phyloP scores from a whole-genome alignment of 352 stramenopile genomes.

The Phytophthora agathidicida region DNA sequence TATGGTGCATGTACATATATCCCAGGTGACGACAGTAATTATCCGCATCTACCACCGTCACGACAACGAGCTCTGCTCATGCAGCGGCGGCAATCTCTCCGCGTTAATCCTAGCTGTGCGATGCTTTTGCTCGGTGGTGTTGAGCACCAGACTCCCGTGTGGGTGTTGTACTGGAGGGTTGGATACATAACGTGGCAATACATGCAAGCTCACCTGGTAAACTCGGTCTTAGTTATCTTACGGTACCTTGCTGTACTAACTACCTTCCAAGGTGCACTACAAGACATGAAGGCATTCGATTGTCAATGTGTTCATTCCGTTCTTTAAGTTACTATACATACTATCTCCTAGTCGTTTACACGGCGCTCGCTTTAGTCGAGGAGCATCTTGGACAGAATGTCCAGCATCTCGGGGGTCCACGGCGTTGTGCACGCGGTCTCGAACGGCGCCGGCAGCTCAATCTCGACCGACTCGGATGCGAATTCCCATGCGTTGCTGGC shows the following conservation, averaged over 20 bases:
- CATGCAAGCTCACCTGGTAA: neutral
- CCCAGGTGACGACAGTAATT: conserved; percentile 13
- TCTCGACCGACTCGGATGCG: conserved; percentile 14
- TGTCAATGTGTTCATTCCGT: conserved; percentile 13
- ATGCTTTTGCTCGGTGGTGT: too few relatives aligned
- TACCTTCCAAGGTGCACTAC: neutral
- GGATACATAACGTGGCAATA: neutral
- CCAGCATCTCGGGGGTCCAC: conserved; percentile 47
- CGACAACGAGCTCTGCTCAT: neutral
- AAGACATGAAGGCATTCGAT: conserved; percentile 9
- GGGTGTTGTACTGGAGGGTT: too few relatives aligned
- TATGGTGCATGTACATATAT: too few relatives aligned
- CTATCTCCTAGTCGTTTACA: conserved; percentile 17
- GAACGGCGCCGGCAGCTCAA: conserved; percentile 30
- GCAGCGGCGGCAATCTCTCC: neutral
- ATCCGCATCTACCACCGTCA: conserved; percentile 15
- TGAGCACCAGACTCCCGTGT: too few relatives aligned
- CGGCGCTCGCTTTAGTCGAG: conserved; percentile 32
- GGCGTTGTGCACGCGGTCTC: conserved; percentile 35
- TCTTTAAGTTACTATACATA: conserved; percentile 40
- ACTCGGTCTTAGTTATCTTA: neutral
- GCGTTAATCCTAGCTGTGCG: too few relatives aligned
- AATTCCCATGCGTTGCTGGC: conserved; percentile 24
- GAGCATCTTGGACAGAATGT: conserved; percentile 44
- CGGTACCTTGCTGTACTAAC: neutral